Evolutionary conservation across 2,329 filamentous ascomycete genomes (phyloP).

Genomic region (Scedosporium dehoogii): DNA sequence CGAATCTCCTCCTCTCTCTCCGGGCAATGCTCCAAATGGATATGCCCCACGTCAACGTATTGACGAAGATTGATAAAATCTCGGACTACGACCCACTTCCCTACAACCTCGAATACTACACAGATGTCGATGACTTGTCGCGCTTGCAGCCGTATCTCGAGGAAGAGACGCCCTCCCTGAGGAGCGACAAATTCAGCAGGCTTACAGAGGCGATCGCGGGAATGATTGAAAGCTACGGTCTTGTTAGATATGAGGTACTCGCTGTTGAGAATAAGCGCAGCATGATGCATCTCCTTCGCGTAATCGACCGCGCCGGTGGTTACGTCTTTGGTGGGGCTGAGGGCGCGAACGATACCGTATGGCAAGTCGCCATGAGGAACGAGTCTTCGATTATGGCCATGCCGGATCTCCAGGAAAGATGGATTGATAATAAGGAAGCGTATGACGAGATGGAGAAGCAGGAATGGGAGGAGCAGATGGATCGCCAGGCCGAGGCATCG

Average conservation of each 20-base stretch:
- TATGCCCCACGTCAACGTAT: slow-evolving; percentile 86
- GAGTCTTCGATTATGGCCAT: slow-evolving; percentile 68
- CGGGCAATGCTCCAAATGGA: slow-evolving; percentile 98
- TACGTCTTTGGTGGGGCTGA: slow-evolving; percentile 89
- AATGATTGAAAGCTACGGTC: slow-evolving; percentile 78
- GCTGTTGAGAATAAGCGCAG: slow-evolving; percentile 95
- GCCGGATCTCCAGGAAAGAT: slow-evolving; percentile 86
- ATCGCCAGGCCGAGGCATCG: slow-evolving; percentile 21
- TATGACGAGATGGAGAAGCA: slow-evolving; percentile 72
- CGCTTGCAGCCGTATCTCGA: slow-evolving; percentile 76
- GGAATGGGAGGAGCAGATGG: slow-evolving; percentile 66
- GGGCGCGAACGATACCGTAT: slow-evolving; percentile 91
- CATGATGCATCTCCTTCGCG: slow-evolving; percentile 84
- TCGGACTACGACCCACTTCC: slow-evolving; percentile 74
- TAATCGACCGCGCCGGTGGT: slow-evolving; percentile 84
- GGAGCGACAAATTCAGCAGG: slow-evolving; percentile 66
- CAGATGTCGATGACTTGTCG: slow-evolving; percentile 86
- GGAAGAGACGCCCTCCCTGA: slow-evolving; percentile 61
- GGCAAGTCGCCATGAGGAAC: slow-evolving; percentile 86
- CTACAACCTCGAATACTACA: slow-evolving; percentile 96
- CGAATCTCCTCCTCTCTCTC: slow-evolving; percentile 83
- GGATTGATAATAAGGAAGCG: slow-evolving; percentile 83
- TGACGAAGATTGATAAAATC: slow-evolving; percentile 96
- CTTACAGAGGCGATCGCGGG: slow-evolving; percentile 81
- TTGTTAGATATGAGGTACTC: slow-evolving; percentile 86